Evolutionary conservation across 2,329 filamentous ascomycete species (phyloP).

Genomic region (Ophiostoma sp.): DNA sequence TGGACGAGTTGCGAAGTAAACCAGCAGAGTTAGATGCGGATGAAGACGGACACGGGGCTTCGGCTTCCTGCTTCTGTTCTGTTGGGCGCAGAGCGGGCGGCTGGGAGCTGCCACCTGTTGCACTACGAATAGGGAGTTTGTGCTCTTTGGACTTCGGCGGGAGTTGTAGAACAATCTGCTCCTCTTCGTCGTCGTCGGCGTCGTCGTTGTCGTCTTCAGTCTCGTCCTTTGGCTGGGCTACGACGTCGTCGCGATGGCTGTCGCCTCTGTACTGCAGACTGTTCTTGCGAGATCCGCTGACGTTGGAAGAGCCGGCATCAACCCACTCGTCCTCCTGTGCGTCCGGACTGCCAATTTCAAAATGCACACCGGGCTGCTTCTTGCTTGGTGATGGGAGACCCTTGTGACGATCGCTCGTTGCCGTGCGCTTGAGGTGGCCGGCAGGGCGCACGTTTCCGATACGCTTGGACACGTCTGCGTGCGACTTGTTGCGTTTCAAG

Average conservation of each 20-base stretch:
- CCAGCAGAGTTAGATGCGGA: slow-evolving; percentile 7
- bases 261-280: slow-evolving; percentile 22
- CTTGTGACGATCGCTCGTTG: slow-evolving; percentile 32
- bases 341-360: slow-evolving; percentile 52
- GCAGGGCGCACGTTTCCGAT: slow-evolving; percentile 40
- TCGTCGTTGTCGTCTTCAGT: slow-evolving; percentile 8
- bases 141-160: background rate
- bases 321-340: slow-evolving; percentile 58
- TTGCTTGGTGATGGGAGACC: slow-evolving; percentile 26
- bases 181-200: background rate
- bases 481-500: slow-evolving; percentile 57
- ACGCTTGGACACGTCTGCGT: slow-evolving; percentile 49
- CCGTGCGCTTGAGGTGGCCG: slow-evolving; percentile 47
- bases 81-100: background rate
- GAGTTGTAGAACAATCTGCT: background rate
- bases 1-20: slow-evolving; percentile 9
- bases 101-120: background rate
- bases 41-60: slow-evolving; percentile 12
- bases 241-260: background rate
- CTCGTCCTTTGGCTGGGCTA: slow-evolving; percentile 15
- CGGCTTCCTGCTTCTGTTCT: background rate
- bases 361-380: slow-evolving; percentile 44
- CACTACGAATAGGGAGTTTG: slow-evolving; percentile 14
- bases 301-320: slow-evolving; percentile 57
- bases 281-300: slow-evolving; percentile 30